Base-by-base conservation (phyloP, 192 early-diverging fungal species). In the Entomortierella chlamydospora region DNA sequence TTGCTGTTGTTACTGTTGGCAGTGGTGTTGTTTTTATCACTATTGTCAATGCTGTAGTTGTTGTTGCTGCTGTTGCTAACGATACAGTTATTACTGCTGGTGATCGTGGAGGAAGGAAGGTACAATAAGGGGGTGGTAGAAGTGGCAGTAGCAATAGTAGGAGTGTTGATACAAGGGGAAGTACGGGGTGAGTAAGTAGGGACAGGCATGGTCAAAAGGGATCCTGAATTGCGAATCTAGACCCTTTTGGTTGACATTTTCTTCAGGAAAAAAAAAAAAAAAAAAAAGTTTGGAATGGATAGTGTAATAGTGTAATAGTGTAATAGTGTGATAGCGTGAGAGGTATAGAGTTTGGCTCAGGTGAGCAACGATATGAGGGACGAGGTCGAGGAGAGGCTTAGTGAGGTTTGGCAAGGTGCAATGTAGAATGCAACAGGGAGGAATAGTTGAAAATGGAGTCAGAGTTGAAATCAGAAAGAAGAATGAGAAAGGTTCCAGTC, bases 121-220 rank as follows among this genome's bases (percentile, higher is more conserved):
- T 37, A 10, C 34, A 37, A 37, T 10, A 37, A 37, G 34, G 34
- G 34, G 10, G 10, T 4, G 34, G 10, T 4, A 37, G 4, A 37
- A 10, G 34, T 37, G 4, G 34, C 10, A 37, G 34, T 37, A 37
- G 34, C 4, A 37, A 10, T 37, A 7, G 34, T 37, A 37, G 34
- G 4, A 37, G 34, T 37, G 34, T 51, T 42, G 59, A 42, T 34
- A 50, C 28, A 51, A 25, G 60, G 49, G 11, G 64, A 54, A 1
- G 62, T 60, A 17, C 63, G 62, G 37, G 72, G 72, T 12, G 72
- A 55, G 20, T 63, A 57, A 34, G 63, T 67, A 43, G 72, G 72
- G 12, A 74, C 72, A 28, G 72, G 72, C 72, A 74, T 67, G 57
- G 22, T 33, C 25, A 25, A 51, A 20, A 25, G 37, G 31, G n/a